phyloP scores from a whole-genome alignment of 208 protist species.

The Leishmania martiniquensis region DNA sequence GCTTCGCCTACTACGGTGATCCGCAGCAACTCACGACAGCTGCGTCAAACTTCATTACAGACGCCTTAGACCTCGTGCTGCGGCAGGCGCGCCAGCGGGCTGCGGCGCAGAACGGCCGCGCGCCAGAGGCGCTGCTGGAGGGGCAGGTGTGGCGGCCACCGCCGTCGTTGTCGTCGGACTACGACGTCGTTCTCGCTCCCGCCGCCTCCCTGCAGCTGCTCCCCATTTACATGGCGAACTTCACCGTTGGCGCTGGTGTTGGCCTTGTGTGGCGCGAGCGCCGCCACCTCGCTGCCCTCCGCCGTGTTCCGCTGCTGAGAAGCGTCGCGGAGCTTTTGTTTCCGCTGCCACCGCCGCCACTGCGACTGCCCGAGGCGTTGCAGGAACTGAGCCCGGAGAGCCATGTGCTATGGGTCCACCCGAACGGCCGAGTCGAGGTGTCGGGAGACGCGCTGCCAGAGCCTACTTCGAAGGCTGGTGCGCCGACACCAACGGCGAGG shows the following conservation, averaged over 20 bases:
- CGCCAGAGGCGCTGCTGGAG: not conserved
- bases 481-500: not conserved
- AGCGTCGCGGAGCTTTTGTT: slow-evolving; percentile 10
- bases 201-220: slow-evolving; percentile 40
- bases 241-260: slow-evolving; percentile 23
- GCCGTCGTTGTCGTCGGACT: not conserved
- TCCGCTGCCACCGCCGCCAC: slow-evolving; percentile 35
- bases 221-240: slow-evolving; percentile 35
- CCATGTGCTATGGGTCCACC: slow-evolving; percentile 21
- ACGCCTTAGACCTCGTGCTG: slow-evolving; percentile 24
- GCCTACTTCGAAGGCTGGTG: slow-evolving; percentile 6
- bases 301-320: slow-evolving; percentile 21
- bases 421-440: slow-evolving; percentile 19
- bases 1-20: slow-evolving; percentile 41
- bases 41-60: slow-evolving; percentile 32
- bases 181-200: slow-evolving; percentile 30
- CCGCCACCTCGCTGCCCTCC: slow-evolving; percentile 7
- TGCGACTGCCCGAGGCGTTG: slow-evolving; percentile 34
- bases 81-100: slow-evolving; percentile 23
- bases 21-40: slow-evolving; percentile 34
- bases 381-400: slow-evolving; percentile 33
- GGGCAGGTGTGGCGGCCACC: slow-evolving; percentile 19
- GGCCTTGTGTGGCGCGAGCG: slow-evolving; percentile 24
- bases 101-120: slow-evolving; percentile 14
- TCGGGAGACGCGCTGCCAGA: slow-evolving; percentile 14